A percentile compares a stretch with the other conserved stretches of the same genome.
phyloP scores from a whole-genome alignment of 2,329 filamentous ascomycete species.

The Acrocalymma vagum region DNA sequence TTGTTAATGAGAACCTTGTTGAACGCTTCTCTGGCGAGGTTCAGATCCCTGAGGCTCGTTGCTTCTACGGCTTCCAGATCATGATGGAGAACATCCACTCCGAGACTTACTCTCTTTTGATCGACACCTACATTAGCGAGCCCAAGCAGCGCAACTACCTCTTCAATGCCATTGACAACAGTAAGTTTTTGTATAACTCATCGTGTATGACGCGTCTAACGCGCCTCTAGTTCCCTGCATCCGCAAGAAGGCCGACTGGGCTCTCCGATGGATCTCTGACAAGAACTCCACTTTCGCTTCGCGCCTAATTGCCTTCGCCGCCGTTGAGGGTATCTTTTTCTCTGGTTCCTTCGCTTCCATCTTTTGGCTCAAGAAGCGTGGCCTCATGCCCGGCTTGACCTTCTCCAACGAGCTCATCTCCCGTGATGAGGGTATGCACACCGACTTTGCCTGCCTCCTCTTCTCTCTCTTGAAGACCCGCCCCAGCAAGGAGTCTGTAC shows the following conservation, averaged over 20 bases:
- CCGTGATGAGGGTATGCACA: conserved; percentile 98
- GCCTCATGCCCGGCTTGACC: conserved; percentile 96
- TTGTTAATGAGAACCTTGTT: conserved; percentile 99
- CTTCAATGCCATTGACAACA: conserved; percentile 99
- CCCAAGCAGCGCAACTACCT: conserved; percentile 91
- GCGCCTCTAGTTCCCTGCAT: conserved; percentile 83
- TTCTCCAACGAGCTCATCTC: conserved; percentile 99
- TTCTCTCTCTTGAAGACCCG: conserved; percentile 98
- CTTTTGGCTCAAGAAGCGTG: conserved; percentile 99
- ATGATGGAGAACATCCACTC: conserved; percentile 99
- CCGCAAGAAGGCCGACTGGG: conserved; percentile 98
- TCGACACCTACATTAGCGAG: conserved; percentile 99
- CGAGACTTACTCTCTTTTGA: conserved; percentile 98
- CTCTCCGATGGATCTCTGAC: conserved; percentile 92
- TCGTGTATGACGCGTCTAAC: conserved; percentile 34
- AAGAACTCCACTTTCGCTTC: conserved; percentile 93
- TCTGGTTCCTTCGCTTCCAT: conserved; percentile 97
- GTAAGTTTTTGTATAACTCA: conserved; percentile 59
- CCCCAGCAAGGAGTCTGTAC: conserved; percentile 80
- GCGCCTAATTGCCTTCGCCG: conserved; percentile 94
- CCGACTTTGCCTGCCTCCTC: conserved; percentile 96
- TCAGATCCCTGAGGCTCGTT: conserved; percentile 95
- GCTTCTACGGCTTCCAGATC: conserved; percentile 99
- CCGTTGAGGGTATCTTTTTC: conserved; percentile 99
- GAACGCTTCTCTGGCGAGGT: conserved; percentile 98